phyloP scores from a whole-genome alignment of 2,329 filamentous ascomycete genomes.

The Ustulina deusta region DNA sequence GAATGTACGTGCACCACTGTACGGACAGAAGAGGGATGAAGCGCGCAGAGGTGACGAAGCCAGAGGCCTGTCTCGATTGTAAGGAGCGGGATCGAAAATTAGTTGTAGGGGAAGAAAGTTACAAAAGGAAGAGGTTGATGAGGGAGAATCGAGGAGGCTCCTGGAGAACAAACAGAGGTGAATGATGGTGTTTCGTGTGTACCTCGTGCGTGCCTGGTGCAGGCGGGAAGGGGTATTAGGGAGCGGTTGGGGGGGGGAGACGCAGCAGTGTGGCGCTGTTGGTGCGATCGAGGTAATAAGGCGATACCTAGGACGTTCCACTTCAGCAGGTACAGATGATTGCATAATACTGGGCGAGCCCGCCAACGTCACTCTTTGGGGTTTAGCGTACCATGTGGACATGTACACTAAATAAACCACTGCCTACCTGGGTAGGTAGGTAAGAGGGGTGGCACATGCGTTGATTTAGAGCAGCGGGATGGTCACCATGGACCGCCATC shows the following conservation, averaged over 20 bases:
- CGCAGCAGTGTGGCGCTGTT: conserved; percentile 26
- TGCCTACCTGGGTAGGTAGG: no score
- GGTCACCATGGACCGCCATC: conserved; percentile 13
- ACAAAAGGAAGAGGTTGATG: conserved; percentile 29
- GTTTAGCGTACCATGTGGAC: background rate
- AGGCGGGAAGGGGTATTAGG: background rate
- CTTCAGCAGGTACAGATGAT: conserved; percentile 4
- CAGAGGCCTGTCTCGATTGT: conserved; percentile 10
- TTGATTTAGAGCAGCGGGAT: background rate
- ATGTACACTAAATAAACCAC: no score
- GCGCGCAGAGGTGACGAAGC: conserved; percentile 9
- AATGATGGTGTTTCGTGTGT: conserved; percentile 12
- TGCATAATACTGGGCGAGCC: background rate
- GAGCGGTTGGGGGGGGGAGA: conserved; percentile 12
- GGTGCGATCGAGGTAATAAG: conserved; percentile 8
- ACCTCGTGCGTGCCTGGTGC: background rate
- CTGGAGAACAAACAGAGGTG: conserved; percentile 7
- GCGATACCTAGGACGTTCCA: background rate
- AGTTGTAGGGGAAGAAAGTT: conserved; percentile 29
- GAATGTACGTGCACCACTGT: background rate
- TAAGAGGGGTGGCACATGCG: conserved; percentile 18
- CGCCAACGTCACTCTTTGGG: no score
- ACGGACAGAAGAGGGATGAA: conserved; percentile 13
- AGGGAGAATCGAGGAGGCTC: conserved; percentile 10
- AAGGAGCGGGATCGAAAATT: conserved; percentile 16